Base-by-base conservation (phyloP, 768 basidiomycete genomes). In the Clitopilus passeckerianus region DNA sequence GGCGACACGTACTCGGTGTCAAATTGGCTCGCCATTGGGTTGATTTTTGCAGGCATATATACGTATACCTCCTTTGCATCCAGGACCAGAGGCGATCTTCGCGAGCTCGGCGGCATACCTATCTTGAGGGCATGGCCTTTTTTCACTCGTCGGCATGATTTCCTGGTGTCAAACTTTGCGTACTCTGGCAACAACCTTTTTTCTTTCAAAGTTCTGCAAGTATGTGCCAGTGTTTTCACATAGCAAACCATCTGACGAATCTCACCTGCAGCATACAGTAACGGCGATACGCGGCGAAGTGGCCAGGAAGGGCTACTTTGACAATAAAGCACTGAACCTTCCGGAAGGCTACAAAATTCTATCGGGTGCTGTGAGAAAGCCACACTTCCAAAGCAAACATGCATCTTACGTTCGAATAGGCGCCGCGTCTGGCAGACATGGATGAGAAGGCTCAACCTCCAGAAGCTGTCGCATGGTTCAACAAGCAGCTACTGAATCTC, bases 311-410 rank as follows among this genome's bases (percentile, higher is more conserved):
- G 58, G 55, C 0, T 76, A 74, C 58, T 75, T 75, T 57, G 66
- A 70, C 10, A 63, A 66, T 10, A 70, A 68, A 54, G 63, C 59
- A 37, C 61, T 76, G 15, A 63, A 67, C 33, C 68, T 74, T 35
- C 58, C 58, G 15, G 72, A 74, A 56, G 75, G 75, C 0, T 76
- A 75, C 52, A 68, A 66, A 24, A 68, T 77, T 10, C 67, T 75
- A 0, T 68, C 73, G 63, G 73, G 72, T 12, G 68, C 66, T 41
- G 71, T 72, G 44, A 53, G 69, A 61, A 18, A 7, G 24, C 30
- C 23, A 27, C 5, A 0, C 20, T 20, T 5, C 52, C 10, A 34
- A 16, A 57, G 34, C 1, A 30, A 15, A 16, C 35, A 18, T 34
- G 8, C 0, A 27, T 7, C 57, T 53, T 9, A 55, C 54, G 24